Evolutionary conservation across 345 rosid genomes (phyloP), one percentile per base, ranked within the genome.

Genomic region (Hibiscus syriacus): DNA sequence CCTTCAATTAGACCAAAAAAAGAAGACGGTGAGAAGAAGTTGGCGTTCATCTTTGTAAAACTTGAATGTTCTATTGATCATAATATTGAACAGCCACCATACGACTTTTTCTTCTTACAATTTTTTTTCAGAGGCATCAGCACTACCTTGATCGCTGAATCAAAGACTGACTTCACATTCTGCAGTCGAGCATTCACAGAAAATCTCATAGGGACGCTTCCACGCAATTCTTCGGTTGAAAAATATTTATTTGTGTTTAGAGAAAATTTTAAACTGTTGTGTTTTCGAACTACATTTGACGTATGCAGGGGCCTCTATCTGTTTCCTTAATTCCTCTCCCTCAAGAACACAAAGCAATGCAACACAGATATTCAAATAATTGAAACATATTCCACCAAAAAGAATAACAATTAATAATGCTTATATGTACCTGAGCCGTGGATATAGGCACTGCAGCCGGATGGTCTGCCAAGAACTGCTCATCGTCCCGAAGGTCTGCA

Each of bases 281-380:
- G 98, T 84, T 76, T 92, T 92, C 6, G 96, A 88, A 78, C 97
- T 93, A 76, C 98, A 90, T 71, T 93, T 97, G 39, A 93, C 74
- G 76, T 93, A 93, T 46, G 89, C 86, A 39, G 98, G 90, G 63
- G 97, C 80, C 57, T 87, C 89, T 64, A 93, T 93, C 77, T 82
- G 82, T 78, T 89, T 93, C 87, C 72, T 89, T 72, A 93, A 82
- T 66, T 93, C 97, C 87, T 93, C 97, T 64, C 97, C 98, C 98
- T 93, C 69, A 17, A 65, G 14, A 43, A 43, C 3, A 43, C 3
- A 14, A 41, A 65, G 20, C n/a, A 73, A 64, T 61, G 25, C 22
- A 48, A 27, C 20, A 73, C 23, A 48, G 49, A 46, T 6, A 62
- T 16, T 53, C 12, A 29, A 56, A 60, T 56, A 41, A 17, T 16